phyloP scores from a whole-genome alignment of 1,139 yeast species.

The Starmera stellimalicola region DNA sequence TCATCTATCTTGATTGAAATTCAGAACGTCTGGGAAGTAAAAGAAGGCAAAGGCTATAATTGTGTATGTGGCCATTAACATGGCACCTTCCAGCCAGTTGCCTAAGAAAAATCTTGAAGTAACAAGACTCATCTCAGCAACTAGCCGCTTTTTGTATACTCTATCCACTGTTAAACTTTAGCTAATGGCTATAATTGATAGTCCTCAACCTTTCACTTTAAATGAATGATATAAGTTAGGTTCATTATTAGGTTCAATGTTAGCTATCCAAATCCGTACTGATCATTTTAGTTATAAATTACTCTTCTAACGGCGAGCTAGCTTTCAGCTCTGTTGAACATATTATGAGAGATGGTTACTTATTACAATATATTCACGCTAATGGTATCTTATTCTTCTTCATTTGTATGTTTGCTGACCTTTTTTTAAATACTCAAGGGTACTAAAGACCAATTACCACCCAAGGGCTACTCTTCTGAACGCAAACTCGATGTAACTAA shows the following conservation, averaged over 20 bases:
- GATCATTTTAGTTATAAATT: background rate
- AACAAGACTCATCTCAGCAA: too few relatives aligned
- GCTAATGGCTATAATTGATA: background rate
- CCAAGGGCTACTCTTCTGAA: too few relatives aligned
- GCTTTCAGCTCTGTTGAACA: background rate
- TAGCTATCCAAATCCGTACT: background rate
- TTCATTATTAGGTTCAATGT: background rate
- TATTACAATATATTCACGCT: background rate
- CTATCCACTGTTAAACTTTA: too few relatives aligned
- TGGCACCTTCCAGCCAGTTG: conserved; percentile 94
- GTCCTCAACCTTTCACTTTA: background rate
- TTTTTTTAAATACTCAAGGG: too few relatives aligned
- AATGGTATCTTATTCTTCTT: background rate
- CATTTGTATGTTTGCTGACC: too few relatives aligned
- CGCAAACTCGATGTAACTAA: too few relatives aligned
- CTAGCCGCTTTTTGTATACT: too few relatives aligned
- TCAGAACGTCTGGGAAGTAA: conserved; percentile 39
- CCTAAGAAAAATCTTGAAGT: too few relatives aligned
- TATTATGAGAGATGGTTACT: background rate
- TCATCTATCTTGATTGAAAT: too few relatives aligned
- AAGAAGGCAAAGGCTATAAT: conserved; percentile 85
- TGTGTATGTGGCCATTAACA: conserved; percentile 78
- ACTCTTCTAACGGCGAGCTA: background rate
- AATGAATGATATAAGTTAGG: background rate
- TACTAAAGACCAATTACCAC: too few relatives aligned